Conservation (phyloP, 768 basidiomycete genomes). For the Podaxis sp. region DNA sequence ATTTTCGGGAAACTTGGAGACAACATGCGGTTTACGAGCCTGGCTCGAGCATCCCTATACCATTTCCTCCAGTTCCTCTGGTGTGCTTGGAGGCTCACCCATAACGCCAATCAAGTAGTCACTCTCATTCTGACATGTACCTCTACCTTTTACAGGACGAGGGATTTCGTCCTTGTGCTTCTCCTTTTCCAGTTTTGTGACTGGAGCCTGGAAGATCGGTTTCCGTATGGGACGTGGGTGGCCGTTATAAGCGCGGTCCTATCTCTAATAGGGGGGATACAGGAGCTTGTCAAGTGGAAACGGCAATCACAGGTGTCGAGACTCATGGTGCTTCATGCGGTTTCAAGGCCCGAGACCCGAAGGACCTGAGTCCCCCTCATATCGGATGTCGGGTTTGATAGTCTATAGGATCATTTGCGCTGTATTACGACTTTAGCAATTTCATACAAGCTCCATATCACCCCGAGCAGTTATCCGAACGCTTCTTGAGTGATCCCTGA, state of each 20-base stretch:
- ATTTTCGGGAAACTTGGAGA: background rate
- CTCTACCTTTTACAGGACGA: background rate
- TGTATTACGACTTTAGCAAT: background rate
- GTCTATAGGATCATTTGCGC: background rate
- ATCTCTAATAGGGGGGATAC: background rate
- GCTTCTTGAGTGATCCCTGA: slow-evolving; percentile 20
- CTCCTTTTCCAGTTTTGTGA: background rate
- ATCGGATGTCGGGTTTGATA: background rate
- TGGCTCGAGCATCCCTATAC: background rate
- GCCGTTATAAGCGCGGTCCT: background rate
- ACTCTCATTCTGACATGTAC: background rate
- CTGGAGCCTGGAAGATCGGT: background rate
- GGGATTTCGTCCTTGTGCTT: background rate
- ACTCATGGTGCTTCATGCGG: background rate
- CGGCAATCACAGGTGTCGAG: background rate
- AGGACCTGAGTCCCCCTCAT: background rate
- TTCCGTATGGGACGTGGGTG: background rate
- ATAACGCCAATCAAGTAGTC: background rate
- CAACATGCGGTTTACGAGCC: background rate
- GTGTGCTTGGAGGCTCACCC: background rate
- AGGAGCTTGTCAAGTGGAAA: background rate
- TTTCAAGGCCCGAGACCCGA: background rate
- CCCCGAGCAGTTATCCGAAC: background rate
- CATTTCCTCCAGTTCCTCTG: background rate
- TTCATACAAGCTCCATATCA: background rate